Base-by-base conservation (phyloP, 2,329 filamentous ascomycete species). In the Juglanconis sp. region DNA sequence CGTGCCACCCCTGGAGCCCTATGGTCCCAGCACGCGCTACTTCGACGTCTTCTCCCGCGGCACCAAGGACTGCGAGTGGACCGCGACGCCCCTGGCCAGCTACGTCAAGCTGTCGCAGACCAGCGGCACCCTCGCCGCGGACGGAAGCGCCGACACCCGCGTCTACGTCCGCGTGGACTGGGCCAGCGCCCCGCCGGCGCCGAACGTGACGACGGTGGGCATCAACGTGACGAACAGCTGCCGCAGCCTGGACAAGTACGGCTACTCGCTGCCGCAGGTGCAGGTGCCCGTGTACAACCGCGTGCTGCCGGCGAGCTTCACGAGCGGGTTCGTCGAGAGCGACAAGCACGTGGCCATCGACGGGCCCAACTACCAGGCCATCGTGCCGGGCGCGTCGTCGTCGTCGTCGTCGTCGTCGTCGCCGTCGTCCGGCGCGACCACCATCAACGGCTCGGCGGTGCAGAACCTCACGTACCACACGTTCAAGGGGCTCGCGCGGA, bases 11-110 rank as follows among this genome's bases (percentile, higher is more conserved):
- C 76, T 89, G 60, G 85, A 84, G 62, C 82, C 80, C 0, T 88
- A 87, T 59, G 84, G 85, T 1, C 77, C 80, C 0, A 67, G 70
- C 1, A 78, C 75, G 0, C 79, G 86, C 44, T 89, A 82, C 77
- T 83, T 89, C 56, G 87, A 89, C 30, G 74, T 90, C 34, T 90
- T 84, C 66, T 81, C 79, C 6, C 80, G 85, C 3, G 86, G 87
- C 13, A 80, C 79, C 0, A 71, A 76, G 2, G 72, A 75, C 7
- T 84, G 85, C 62, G 70, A 77, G 52, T 87, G 84, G 79, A 75
- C 71, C 4, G 77, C 83, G n/a, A 73, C 77, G 1, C 71, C 79
- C 1, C 74, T 75, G 50, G 70, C 77, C 11, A 65, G 78, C 1
- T 88, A 82, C 74, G 71, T 89, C 3, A 75, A 75, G 52, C 74